These are phyloP conservation scores for Candida bentonensis DNA, from an alignment of 805 yeast species.

Conservation along the genomic window DNA sequence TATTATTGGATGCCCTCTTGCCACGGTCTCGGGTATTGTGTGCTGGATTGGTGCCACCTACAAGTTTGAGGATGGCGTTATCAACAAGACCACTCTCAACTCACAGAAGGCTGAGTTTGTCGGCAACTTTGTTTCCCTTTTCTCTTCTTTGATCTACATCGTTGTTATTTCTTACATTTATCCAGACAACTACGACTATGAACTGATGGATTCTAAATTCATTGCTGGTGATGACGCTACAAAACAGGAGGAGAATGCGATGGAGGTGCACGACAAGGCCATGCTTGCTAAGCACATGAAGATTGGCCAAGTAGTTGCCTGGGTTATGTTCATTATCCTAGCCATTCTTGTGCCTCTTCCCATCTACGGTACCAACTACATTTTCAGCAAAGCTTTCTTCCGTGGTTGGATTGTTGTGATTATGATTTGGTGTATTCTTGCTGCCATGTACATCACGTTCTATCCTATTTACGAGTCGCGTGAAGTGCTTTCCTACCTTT, in stretches of 20 bases:
- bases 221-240: slow-evolving; percentile 9
- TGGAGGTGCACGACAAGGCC: background rate
- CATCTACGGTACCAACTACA: slow-evolving; percentile 30
- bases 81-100: slow-evolving; percentile 18
- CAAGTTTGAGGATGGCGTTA: slow-evolving; percentile 14
- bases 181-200: slow-evolving; percentile 54
- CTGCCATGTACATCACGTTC: slow-evolving; percentile 31
- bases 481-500: slow-evolving; percentile 7
- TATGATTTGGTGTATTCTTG: slow-evolving; percentile 40
- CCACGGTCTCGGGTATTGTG: slow-evolving; percentile 5
- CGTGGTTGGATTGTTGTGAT: slow-evolving; percentile 75
- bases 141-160: slow-evolving; percentile 12
- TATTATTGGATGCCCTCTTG: slow-evolving; percentile 5
- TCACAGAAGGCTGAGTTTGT: slow-evolving; percentile 15
- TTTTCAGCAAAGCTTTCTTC: slow-evolving; percentile 57
- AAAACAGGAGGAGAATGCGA: slow-evolving; percentile 28
- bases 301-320: slow-evolving; percentile 9
- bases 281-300: slow-evolving; percentile 6
- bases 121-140: slow-evolving; percentile 19
- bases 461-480: slow-evolving; percentile 36
- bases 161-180: slow-evolving; percentile 27
- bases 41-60: slow-evolving; percentile 17
- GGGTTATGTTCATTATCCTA: slow-evolving; percentile 34
- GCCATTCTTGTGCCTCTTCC: slow-evolving; percentile 43
- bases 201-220: slow-evolving; percentile 3